A percentile compares a stretch with the other conserved stretches of the same genome.
Conservation (phyloP, 768 basidiomycete genomes). For the Lentinula sp. region DNA sequence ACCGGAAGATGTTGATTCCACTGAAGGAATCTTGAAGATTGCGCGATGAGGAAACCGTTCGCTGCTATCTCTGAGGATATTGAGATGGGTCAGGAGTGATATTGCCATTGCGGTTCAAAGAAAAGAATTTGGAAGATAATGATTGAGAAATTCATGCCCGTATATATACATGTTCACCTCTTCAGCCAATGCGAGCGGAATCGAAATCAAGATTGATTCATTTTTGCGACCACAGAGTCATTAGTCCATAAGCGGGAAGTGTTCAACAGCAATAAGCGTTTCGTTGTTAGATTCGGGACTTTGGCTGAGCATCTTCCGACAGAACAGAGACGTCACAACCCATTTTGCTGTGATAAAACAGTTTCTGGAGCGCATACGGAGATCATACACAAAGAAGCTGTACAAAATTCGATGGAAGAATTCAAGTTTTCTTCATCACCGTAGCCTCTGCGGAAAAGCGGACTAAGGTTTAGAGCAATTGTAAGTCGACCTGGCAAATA, state of each 20-base stretch:
- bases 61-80: conserved; percentile 55
- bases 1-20: conserved; percentile 34
- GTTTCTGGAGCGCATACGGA: background rate
- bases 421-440: background rate
- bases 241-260: conserved; percentile 1
- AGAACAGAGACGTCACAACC: background rate
- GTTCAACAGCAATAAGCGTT: conserved; percentile 5
- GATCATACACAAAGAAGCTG: background rate
- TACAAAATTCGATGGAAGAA: background rate
- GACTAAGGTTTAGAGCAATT: background rate
- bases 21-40: conserved; percentile 56
- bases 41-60: conserved; percentile 39
- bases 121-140: background rate
- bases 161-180: background rate
- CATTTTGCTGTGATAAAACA: conserved; percentile 1
- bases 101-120: background rate
- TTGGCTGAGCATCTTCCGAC: conserved; percentile 3
- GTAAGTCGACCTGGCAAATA: background rate
- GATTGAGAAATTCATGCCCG: background rate
- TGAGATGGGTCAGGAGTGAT: conserved; percentile 43
- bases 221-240: background rate
- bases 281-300: background rate
- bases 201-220: background rate
- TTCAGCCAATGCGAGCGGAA: background rate
- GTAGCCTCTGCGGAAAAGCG: background rate